A percentile compares a stretch with the other conserved stretches of the same genome.
Conservation (phyloP, 2,329 filamentous ascomycete genomes). For the Verticillium klebahnii region DNA sequence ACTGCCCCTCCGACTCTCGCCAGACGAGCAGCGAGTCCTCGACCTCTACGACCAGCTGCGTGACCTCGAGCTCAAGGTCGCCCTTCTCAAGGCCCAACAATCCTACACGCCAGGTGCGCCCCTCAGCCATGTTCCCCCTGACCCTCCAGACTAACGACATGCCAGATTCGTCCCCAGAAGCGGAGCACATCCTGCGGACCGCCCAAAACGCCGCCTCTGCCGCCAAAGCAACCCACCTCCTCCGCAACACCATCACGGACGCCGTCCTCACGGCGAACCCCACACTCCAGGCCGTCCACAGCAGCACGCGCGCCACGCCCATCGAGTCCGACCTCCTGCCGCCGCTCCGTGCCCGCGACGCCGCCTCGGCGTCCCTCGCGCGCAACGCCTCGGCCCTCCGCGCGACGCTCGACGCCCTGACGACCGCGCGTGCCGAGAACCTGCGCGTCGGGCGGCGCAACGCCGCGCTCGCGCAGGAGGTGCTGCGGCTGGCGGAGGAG, state of each 20-base stretch:
- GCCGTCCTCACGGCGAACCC: slow-evolving; percentile 69
- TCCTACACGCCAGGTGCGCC: slow-evolving; percentile 27
- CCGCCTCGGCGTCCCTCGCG: slow-evolving; percentile 58
- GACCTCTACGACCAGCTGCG: slow-evolving; percentile 67
- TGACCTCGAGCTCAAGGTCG: slow-evolving; percentile 67
- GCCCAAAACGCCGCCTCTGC: slow-evolving; percentile 65
- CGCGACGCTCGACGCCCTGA: slow-evolving; percentile 46
- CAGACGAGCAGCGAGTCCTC: slow-evolving; percentile 61
- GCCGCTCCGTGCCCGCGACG: slow-evolving; percentile 62
- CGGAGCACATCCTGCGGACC: slow-evolving; percentile 31
- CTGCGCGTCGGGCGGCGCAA: slow-evolving; percentile 56
- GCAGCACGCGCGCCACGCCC: slow-evolving; percentile 56
- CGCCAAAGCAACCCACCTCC: slow-evolving; percentile 63
- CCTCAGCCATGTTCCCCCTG: no score
- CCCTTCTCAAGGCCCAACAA: slow-evolving; percentile 54
- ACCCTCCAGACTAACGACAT: neutral
- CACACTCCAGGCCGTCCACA: slow-evolving; percentile 72
- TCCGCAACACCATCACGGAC: slow-evolving; percentile 65
- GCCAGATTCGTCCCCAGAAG: slow-evolving; percentile 3
- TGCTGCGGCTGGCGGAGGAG: slow-evolving; percentile 59
- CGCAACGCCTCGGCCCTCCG: slow-evolving; percentile 51
- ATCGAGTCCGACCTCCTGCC: slow-evolving; percentile 69
- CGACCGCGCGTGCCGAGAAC: slow-evolving; percentile 53
- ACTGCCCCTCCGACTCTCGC: slow-evolving; percentile 51
- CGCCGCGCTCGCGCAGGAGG: slow-evolving; percentile 53